Evolutionary conservation across 352 stramenopile genomes (phyloP).

Genomic region (Pythium monospermum): DNA sequence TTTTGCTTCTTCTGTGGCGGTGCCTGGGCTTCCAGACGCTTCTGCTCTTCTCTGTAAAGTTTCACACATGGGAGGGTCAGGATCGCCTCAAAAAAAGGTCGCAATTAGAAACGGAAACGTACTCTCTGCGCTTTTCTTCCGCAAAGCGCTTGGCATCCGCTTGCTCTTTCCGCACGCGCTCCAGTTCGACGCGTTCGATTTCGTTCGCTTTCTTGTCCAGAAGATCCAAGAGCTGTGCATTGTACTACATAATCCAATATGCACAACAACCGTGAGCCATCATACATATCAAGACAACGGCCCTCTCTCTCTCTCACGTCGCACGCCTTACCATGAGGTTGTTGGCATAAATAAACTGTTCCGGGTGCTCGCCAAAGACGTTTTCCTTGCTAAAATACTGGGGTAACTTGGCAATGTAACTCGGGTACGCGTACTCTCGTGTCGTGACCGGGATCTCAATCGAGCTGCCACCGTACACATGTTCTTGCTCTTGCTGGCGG

Average conservation of each 20-base stretch:
- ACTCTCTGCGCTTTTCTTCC: conserved; percentile 31
- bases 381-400: conserved; percentile 48
- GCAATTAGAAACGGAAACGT: conserved; percentile 3
- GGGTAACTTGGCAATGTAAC: conserved; percentile 54
- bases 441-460: conserved; percentile 44
- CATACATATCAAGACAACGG: too few relatives aligned
- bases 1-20: conserved; percentile 19
- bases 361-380: conserved; percentile 53
- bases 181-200: conserved; percentile 35
- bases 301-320: too few relatives aligned
- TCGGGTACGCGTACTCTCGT: conserved; percentile 48
- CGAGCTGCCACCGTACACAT: conserved; percentile 41
- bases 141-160: conserved; percentile 27
- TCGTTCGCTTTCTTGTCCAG: conserved; percentile 37
- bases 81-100: too few relatives aligned
- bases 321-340: conserved; percentile 48
- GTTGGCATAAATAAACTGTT: conserved; percentile 77
- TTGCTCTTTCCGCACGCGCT: conserved; percentile 27
- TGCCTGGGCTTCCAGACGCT: background rate
- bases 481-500: conserved; percentile 31
- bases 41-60: conserved; percentile 18
- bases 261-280: too few relatives aligned
- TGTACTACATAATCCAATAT: conserved; percentile 26
- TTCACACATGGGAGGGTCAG: background rate
- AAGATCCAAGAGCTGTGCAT: conserved; percentile 31